Base-by-base conservation (phyloP, 75 land plant genomes). In the Cupressus sempervirens region DNA sequence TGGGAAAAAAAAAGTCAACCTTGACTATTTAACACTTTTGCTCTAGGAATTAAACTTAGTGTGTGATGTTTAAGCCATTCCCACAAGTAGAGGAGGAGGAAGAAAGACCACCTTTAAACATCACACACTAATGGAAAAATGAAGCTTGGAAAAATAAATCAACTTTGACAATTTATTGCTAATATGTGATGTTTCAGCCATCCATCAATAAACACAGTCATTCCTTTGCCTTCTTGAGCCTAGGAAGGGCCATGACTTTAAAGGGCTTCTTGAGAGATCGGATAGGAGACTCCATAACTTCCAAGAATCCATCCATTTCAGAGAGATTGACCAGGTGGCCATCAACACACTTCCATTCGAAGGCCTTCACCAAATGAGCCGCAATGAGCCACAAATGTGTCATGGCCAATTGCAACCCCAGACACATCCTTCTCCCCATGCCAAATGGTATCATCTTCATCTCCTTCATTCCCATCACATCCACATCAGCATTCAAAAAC, bases 381-480 rank as follows among this genome's bases (percentile, higher is more conserved):
- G 93, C 40, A 90, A 96, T 89, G 54, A 97, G 75, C 18, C 85
- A 84, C 0, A 97, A 84, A 62, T 95, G 95, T 1, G 91, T 85
- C 62, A 88, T 87, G 41, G 90, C 97, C 85, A 95, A 85, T 3
- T 83, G 85, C 54, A 95, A 56, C 0, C 97, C 99, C 4, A 97
- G 99, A 82, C 99, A 97, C 13, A 93, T 93, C 87, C 99, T 58
- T 85, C 96, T 67, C 12, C 99, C 97, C 26, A 92, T 92, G 1
- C 99, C 99, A 74, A 97, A 97, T 50, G 99, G 99, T 50, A 94
- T 89, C 89, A 97, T 91, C 82, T 88, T 87, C 38, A 93, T 81
- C 3, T 81, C 91, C 8, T 82, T 89, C 54, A 84, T 87, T 8
- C 93, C 95, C 5, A 91, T 91, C 0, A 93, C 91, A 8, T 89